Conservation (phyloP, 495 filamentous ascomycete species). For the Viridothelium virens region DNA sequence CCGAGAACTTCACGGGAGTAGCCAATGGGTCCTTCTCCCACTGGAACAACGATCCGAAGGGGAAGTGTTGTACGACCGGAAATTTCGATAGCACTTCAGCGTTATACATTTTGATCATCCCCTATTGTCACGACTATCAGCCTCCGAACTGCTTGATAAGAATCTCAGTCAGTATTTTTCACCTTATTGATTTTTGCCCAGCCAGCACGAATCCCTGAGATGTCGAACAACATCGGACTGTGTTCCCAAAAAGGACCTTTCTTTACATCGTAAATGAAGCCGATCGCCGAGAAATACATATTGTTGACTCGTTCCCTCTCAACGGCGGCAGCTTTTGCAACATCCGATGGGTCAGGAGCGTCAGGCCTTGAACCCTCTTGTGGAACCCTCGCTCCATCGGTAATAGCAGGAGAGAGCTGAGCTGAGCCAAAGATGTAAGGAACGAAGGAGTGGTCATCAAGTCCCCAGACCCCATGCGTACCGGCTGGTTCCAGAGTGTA, state of each 20-base stretch:
- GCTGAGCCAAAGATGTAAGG: constrained; percentile 94
- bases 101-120: constrained; percentile 69
- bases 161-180: constrained; percentile 13
- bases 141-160: neutral
- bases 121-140: constrained; percentile 31
- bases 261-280: constrained; percentile 98
- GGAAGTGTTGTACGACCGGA: constrained; percentile 64
- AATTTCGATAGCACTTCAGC: constrained; percentile 64
- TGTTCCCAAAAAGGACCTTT: constrained; percentile 98
- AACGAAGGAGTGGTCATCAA: constrained; percentile 96
- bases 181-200: constrained; percentile 99
- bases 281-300: constrained; percentile 97
- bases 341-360: constrained; percentile 61
- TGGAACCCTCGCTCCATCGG: constrained; percentile 52
- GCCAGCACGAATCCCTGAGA: constrained; percentile 78
- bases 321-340: constrained; percentile 59
- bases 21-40: constrained; percentile 72
- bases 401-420: constrained; percentile 71
- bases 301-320: constrained; percentile 61
- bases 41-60: constrained; percentile 69
- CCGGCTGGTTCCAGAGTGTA: constrained; percentile 94
- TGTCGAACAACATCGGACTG: constrained; percentile 89
- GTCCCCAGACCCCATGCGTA: constrained; percentile 76
- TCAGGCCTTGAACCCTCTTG: constrained; percentile 64
- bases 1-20: constrained; percentile 36